phyloP scores from a whole-genome alignment of 805 yeast genomes.

The Sugiyamaella boreocaroliniensis region DNA sequence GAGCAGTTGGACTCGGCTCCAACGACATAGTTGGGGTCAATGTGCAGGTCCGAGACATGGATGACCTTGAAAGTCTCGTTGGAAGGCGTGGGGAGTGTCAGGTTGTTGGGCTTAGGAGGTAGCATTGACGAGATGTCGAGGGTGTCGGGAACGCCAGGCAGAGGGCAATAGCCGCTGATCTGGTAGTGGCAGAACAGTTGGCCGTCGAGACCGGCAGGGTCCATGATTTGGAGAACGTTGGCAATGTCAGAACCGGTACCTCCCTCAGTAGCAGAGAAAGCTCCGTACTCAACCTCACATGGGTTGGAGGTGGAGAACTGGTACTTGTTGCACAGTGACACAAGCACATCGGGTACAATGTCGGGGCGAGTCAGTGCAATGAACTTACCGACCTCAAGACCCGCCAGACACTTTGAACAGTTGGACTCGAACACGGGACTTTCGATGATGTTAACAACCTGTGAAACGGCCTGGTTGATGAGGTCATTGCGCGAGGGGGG shows the following conservation, averaged over 20 bases:
- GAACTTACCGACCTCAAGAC: conserved; percentile 7
- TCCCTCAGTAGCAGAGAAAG: not conserved
- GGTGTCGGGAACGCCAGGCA: conserved; percentile 36
- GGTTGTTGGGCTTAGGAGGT: conserved; percentile 31
- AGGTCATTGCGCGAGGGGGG: conserved; percentile 1
- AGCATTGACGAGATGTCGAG: conserved; percentile 38
- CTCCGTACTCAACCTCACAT: not conserved
- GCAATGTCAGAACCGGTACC: conserved; percentile 42
- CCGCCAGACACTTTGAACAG: conserved; percentile 9
- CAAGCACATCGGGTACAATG: conserved; percentile 2
- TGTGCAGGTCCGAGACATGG: conserved; percentile 61
- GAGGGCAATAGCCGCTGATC: not conserved
- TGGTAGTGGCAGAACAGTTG: conserved; percentile 41
- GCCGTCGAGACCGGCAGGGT: conserved; percentile 44
- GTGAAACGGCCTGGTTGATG: conserved; percentile 1
- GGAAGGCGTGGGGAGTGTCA: conserved; percentile 8
- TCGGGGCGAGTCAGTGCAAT: conserved; percentile 8
- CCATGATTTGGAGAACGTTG: conserved; percentile 45
- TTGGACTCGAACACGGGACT: conserved; percentile 1
- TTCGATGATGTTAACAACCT: not conserved
- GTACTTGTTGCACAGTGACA: not conserved
- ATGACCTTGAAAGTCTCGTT: conserved; percentile 49
- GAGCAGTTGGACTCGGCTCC: conserved; percentile 38
- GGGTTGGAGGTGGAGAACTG: too few species aligned
- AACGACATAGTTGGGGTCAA: conserved; percentile 43